Percentiles rank a stretch among this genome's conserved stretches.
Conservation (phyloP, 345 rosid genomes). For the Salix arbutifolia region DNA sequence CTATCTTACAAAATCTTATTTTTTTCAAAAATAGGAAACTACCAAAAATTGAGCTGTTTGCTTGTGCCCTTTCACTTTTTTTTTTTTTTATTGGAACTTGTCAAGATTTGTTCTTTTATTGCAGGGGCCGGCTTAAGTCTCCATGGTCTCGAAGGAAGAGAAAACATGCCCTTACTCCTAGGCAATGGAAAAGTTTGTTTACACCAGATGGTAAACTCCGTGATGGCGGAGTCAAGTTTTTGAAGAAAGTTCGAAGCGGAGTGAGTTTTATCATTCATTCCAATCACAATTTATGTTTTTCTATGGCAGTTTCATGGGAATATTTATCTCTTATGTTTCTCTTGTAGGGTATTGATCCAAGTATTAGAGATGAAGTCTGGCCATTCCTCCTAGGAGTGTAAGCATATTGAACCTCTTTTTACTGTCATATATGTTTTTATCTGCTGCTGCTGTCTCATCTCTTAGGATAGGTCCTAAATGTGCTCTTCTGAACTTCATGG, state of each 20-base stretch:
- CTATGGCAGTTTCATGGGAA: slow-evolving; percentile 4
- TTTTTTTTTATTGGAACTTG: neutral
- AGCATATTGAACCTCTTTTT: slow-evolving; percentile 25
- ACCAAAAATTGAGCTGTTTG: neutral
- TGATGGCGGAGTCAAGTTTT: slow-evolving; percentile 67
- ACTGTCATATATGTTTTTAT: neutral
- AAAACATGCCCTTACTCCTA: slow-evolving; percentile 62
- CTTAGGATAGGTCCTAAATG: neutral
- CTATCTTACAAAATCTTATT: neutral
- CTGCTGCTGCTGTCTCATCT: neutral
- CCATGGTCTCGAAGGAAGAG: slow-evolving; percentile 87
- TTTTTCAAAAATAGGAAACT: too few species aligned
- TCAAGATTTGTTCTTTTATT: neutral
- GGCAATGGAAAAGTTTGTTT: slow-evolving; percentile 72
- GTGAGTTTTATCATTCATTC: slow-evolving; percentile 48
- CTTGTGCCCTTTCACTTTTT: neutral
- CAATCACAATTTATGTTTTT: neutral
- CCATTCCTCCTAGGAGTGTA: slow-evolving; percentile 99
- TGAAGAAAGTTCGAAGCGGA: slow-evolving; percentile 86
- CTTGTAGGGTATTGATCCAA: slow-evolving; percentile 87
- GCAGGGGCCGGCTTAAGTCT: slow-evolving; percentile 68
- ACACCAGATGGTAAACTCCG: slow-evolving; percentile 67
- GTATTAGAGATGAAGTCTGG: slow-evolving; percentile 88
- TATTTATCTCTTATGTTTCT: slow-evolving; percentile 15
- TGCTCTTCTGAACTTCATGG: neutral